phyloP scores from a whole-genome alignment of 768 basidiomycete genomes.

The Ramaria rubella region DNA sequence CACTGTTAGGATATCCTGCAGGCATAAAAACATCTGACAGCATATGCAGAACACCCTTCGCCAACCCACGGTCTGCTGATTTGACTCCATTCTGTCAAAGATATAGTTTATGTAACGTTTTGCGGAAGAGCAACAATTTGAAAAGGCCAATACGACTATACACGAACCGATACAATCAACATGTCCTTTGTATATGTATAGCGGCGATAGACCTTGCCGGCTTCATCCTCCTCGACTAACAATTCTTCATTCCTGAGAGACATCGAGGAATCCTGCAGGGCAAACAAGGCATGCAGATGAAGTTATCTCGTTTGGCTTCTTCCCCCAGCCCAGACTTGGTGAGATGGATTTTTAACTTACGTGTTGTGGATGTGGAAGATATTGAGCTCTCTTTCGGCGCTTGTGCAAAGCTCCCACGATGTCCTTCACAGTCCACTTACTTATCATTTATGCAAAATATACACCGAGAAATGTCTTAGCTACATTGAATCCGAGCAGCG shows the following conservation, averaged over 20 bases:
- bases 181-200: neutral
- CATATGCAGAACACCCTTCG: slow-evolving; percentile 23
- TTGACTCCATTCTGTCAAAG: neutral
- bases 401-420: neutral
- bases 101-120: neutral
- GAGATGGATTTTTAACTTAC: neutral
- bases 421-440: neutral
- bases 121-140: neutral
- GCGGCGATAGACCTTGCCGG: neutral
- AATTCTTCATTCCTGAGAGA: neutral
- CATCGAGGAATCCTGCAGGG: too few relatives aligned
- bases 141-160: neutral
- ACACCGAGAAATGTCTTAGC: slow-evolving; percentile 70
- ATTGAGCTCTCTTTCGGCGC: neutral
- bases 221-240: neutral
- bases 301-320: too few relatives aligned
- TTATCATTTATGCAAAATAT: slow-evolving; percentile 59
- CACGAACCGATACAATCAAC: neutral
- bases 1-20: slow-evolving; percentile 53
- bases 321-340: too few relatives aligned
- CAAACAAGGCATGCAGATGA: too few relatives aligned
- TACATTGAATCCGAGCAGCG: slow-evolving; percentile 86
- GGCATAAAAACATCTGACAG: slow-evolving; percentile 50
- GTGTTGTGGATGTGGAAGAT: neutral
- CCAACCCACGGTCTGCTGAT: neutral